Evolutionary conservation across 805 yeast genomes (phyloP), one percentile per base, ranked within the genome.

Genomic region (Candida ponderosae): DNA sequence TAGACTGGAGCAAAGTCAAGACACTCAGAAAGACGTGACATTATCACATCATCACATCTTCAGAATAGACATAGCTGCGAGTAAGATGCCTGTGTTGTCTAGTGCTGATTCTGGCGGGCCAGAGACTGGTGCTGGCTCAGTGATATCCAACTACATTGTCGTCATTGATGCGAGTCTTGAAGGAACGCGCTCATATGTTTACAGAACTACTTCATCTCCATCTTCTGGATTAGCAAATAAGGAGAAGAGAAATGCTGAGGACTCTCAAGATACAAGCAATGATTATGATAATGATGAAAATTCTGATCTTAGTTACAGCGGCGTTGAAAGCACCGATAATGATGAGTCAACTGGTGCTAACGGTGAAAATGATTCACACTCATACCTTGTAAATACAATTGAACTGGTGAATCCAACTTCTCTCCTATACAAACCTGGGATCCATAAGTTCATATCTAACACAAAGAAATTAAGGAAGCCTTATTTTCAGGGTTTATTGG

Each of bases 161-260:
- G 64, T 79, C 5, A 69, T 79, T 3, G 86, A 79, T 53, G 74
- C 83, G 1, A 85, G 86, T 0, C 76, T 83, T 3, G 75, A 68
- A 40, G 85, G 85, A 0, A 71, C 82, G 0, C 53, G 85, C 16
- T 82, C 79, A 0, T 75, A 65, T 45, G 66, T 79, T 1, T 79
- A 79, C 56, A 65, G 42, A n/a, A 34, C 31, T 3, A 8, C 70
- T 38, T 80, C 24, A 8, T 7, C 24, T 21, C 24, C 10, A 21
- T 21, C 7, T 21, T 21, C 24, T n/a, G n/a, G n/a, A n/a, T n/a
- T n/a, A n/a, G n/a, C 48, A 37, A 19, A 21, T 21, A 21, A 21
- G 7, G 10, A 28, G 6, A 14, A 78, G 76, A 52, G 62, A 31
- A 68, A 70, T 36, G 65, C 74, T 0, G 41, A 49, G 27, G 43